Percentiles rank a stretch among this genome's conserved stretches.
phyloP scores from a whole-genome alignment of 768 basidiomycete species.

The Phallus indusiatus region DNA sequence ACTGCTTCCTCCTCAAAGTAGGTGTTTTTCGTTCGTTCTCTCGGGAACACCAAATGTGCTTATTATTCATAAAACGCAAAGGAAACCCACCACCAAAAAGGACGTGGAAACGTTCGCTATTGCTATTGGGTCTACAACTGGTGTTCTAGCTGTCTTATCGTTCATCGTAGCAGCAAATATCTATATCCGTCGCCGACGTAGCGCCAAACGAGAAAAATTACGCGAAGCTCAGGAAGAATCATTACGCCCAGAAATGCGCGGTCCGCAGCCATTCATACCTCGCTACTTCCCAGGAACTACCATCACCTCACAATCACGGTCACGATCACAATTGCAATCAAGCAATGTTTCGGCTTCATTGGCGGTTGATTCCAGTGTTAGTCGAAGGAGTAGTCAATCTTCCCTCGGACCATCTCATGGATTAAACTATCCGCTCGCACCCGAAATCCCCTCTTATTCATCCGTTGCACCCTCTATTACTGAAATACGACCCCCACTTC shows the following conservation, averaged over 20 bases:
- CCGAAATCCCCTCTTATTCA: slow-evolving; percentile 4
- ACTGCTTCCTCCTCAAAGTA: slow-evolving; percentile 16
- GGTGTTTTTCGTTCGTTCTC: slow-evolving; percentile 26
- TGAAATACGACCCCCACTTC: background rate
- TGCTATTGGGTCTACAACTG: slow-evolving; percentile 43
- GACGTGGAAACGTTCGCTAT: slow-evolving; percentile 40
- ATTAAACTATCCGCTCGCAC: slow-evolving; percentile 1
- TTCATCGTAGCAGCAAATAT: slow-evolving; percentile 43
- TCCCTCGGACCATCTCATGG: slow-evolving; percentile 6
- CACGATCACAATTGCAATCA: background rate
- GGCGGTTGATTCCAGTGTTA: background rate
- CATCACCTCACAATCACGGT: background rate
- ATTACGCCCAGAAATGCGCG: slow-evolving; percentile 24
- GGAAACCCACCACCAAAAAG: slow-evolving; percentile 9
- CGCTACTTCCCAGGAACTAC: slow-evolving; percentile 48
- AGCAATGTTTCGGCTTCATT: background rate
- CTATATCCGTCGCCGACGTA: slow-evolving; percentile 33
- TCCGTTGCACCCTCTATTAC: background rate
- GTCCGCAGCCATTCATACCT: slow-evolving; percentile 42
- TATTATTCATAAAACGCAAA: background rate
- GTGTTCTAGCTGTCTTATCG: slow-evolving; percentile 38
- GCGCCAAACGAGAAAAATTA: slow-evolving; percentile 31
- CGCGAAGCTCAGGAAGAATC: slow-evolving; percentile 18
- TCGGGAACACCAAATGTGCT: background rate
- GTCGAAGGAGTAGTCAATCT: background rate